Evolutionary conservation across 2,329 filamentous ascomycete genomes (phyloP).

Genomic region (Mycosphaerelloides madeirae): DNA sequence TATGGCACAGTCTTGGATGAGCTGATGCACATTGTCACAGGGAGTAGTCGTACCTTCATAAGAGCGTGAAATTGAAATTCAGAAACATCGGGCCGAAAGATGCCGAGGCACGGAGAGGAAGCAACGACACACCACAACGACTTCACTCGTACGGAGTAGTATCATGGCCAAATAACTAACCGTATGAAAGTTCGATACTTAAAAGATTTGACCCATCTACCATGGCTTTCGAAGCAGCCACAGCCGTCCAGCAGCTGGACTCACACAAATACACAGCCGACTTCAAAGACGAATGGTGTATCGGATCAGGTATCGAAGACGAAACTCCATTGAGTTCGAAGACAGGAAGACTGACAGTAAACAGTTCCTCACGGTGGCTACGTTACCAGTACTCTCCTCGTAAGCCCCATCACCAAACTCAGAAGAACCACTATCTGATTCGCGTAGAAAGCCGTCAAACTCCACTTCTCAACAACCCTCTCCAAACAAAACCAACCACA

Average conservation of each 20-base stretch:
- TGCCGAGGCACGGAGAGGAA: background rate
- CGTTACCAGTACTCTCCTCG: slow-evolving; percentile 55
- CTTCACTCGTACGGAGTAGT: no score
- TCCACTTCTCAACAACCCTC: slow-evolving; percentile 57
- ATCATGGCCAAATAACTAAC: no score
- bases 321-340: background rate
- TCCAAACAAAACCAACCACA: slow-evolving; percentile 56
- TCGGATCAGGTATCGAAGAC: slow-evolving; percentile 53
- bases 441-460: slow-evolving; percentile 50
- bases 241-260: slow-evolving; percentile 44
- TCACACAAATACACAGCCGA: slow-evolving; percentile 56
- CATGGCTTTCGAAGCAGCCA: slow-evolving; percentile 36
- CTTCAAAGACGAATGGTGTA: slow-evolving; percentile 58
- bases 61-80: no score
- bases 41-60: no score
- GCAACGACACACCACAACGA: no score
- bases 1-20: no score
- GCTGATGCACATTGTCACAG: no score
- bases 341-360: background rate
- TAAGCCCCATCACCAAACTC: slow-evolving; percentile 2
- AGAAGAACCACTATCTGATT: no score
- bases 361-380: slow-evolving; percentile 68
- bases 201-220: no score
- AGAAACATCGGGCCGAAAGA: background rate
- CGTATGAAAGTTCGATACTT: no score